These are phyloP conservation scores for Metschnikowia noctiluminum DNA, from an alignment of 805 yeast genomes.

Conservation along the genomic window DNA sequence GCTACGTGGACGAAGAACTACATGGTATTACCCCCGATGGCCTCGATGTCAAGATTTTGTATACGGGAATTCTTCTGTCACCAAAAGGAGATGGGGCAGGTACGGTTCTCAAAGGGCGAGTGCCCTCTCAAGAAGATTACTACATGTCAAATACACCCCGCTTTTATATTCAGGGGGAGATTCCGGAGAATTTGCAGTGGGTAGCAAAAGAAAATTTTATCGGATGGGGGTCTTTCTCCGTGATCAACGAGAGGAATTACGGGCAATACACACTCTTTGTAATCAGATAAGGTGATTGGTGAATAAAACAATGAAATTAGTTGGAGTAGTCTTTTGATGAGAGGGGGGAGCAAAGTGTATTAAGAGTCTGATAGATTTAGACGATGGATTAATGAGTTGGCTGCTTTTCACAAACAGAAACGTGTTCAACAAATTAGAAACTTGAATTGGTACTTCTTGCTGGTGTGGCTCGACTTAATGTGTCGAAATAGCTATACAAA, in stretches of 20 bases:
- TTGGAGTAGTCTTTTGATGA: too few relatives aligned
- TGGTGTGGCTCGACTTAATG: too few relatives aligned
- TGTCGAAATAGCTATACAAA: too few relatives aligned
- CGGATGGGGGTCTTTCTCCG: constrained; percentile 59
- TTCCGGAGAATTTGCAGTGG: constrained; percentile 49
- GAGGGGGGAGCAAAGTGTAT: too few relatives aligned
- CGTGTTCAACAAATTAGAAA: too few relatives aligned
- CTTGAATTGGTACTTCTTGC: too few relatives aligned
- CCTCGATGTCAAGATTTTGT: constrained; percentile 38
- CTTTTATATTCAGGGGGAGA: constrained; percentile 39
- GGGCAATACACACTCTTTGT: constrained; percentile 55
- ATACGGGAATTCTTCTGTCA: constrained; percentile 47
- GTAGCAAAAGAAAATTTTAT: constrained; percentile 44
- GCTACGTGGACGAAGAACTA: constrained; percentile 46
- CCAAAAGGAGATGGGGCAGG: constrained; percentile 24
- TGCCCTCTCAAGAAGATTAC: constrained; percentile 39
- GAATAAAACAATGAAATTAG: too few relatives aligned
- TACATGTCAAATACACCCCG: constrained; percentile 48
- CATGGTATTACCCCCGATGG: constrained; percentile 46
- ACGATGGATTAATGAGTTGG: too few relatives aligned
- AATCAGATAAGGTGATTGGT: neutral
- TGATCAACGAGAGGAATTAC: constrained; percentile 44
- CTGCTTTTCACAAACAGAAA: too few relatives aligned
- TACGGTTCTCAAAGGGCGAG: constrained; percentile 33
- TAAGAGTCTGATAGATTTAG: too few relatives aligned